These are phyloP conservation scores for Rugonectria rugulosa DNA, from an alignment of 2,329 filamentous ascomycete genomes.

Conservation along the genomic window DNA sequence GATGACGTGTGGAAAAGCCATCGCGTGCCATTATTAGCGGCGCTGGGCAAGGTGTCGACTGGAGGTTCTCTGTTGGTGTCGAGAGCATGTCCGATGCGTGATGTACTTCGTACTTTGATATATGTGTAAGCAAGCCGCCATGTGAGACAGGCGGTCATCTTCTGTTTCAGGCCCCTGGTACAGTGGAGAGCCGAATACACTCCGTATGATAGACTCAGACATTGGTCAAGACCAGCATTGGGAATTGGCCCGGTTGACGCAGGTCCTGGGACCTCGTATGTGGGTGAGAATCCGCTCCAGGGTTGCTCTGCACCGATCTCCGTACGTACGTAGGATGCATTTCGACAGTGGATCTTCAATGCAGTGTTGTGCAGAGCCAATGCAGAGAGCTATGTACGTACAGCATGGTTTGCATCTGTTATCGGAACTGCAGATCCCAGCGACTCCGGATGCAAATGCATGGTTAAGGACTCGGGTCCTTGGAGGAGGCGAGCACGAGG, in stretches of 20 bases:
- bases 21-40: slow-evolving; percentile 21
- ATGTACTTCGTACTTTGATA: no score
- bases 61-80: slow-evolving; percentile 15
- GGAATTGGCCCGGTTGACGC: slow-evolving; percentile 9
- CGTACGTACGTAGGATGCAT: slow-evolving; percentile 30
- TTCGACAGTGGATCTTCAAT: slow-evolving; percentile 33
- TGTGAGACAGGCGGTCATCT: slow-evolving; percentile 29
- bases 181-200: slow-evolving; percentile 24
- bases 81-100: no score
- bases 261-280: slow-evolving; percentile 4
- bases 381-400: slow-evolving; percentile 13
- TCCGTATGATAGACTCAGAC: slow-evolving; percentile 4
- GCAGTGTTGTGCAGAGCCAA: slow-evolving; percentile 38
- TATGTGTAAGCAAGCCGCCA: slow-evolving; percentile 13
- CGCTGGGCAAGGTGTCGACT: slow-evolving; percentile 22
- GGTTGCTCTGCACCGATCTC: slow-evolving; percentile 35
- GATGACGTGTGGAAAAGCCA: slow-evolving; percentile 32
- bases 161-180: slow-evolving; percentile 29
- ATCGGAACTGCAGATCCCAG: slow-evolving; percentile 18
- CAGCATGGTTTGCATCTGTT: slow-evolving; percentile 26
- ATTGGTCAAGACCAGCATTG: slow-evolving; percentile 2
- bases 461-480: background rate
- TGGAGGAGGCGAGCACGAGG: no score
- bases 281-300: slow-evolving; percentile 19
- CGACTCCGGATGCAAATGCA: slow-evolving; percentile 18